Evolutionary conservation across 257 asterid species (phyloP), one percentile per base, ranked within the genome.

Genomic region (Solanum piurae): DNA sequence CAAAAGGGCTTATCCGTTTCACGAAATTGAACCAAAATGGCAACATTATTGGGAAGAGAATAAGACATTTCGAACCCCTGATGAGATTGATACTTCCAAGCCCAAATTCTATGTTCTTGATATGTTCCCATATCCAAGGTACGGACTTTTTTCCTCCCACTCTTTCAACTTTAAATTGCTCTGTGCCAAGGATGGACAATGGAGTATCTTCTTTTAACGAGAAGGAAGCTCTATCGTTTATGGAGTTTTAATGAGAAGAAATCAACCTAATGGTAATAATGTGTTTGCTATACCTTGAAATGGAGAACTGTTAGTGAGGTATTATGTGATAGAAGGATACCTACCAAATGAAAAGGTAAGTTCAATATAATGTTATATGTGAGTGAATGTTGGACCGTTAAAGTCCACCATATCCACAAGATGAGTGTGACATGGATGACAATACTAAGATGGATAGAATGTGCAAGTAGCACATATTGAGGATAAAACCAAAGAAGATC

Each of bases 111-210:
- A 97, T 85, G 99, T 97, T 89, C 99, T 96, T 60, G 99, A 97
- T 91, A 96, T 97, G 99, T 97, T 97, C 90, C 99, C 99, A 85
- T 97, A 97, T 91, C 99, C 99, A 86, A 96, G 99, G 99, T 96
- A 58, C 66, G 11, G 31, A n/a, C 60, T 86, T 21, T 66, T 79
- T 42, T 44, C n/a, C 73, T 29, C 64, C 85, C 66, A 79, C 66
- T 44, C 85, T 79, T 79, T 27, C 27, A 44, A 46, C 66, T 79
- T 77, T 27, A 40, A n/a, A 21, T 23, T 75, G 33, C 36, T 76
- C 9, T 76, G 60, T 76, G 83, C 62, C 84, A 25, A 40, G n/a
- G 84, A 40, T 75, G 7, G 21, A 75, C 58, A 23, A 40, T 25
- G 36, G 83, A n/a, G 34, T 40, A 5, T 2, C 33, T 38, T 12